Conservation (phyloP, 1,284 basidiomycete species). For the Pseudozyma sp. region DNA sequence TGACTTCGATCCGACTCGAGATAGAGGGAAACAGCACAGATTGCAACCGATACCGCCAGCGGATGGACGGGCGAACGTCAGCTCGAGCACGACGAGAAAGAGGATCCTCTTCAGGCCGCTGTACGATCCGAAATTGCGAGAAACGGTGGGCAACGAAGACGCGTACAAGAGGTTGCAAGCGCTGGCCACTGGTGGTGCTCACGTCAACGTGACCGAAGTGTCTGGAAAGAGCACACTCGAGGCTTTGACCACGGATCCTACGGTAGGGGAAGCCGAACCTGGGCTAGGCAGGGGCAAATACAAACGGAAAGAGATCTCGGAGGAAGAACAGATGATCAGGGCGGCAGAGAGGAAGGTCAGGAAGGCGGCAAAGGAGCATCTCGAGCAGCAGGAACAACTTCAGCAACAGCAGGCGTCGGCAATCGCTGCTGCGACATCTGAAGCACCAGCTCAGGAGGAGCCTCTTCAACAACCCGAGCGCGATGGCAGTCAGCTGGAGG, state of each 20-base stretch:
- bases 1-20: constrained; percentile 26
- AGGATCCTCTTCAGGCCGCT: constrained; percentile 32
- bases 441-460: neutral
- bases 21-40: constrained; percentile 14
- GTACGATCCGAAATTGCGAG: constrained; percentile 31
- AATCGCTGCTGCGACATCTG: neutral
- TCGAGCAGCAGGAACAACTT: constrained; percentile 9
- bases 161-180: constrained; percentile 2
- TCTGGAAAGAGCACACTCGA: no score
- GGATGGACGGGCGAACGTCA: neutral
- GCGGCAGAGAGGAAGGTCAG: constrained; percentile 22
- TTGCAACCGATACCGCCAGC: constrained; percentile 21
- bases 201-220: neutral
- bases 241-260: no score
- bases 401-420: neutral
- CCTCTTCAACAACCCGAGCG: no score
- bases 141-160: neutral
- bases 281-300: constrained; percentile 16
- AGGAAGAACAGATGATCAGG: constrained; percentile 25
- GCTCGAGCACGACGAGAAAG: constrained; percentile 13
- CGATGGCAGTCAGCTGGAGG: no score
- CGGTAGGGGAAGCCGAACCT: neutral
- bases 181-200: neutral
- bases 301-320: constrained; percentile 19
- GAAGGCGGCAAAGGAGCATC: constrained; percentile 20